Evolutionary conservation across 176 grass and related monocot species (phyloP).

Genomic region (Coix lacrymajobi): DNA sequence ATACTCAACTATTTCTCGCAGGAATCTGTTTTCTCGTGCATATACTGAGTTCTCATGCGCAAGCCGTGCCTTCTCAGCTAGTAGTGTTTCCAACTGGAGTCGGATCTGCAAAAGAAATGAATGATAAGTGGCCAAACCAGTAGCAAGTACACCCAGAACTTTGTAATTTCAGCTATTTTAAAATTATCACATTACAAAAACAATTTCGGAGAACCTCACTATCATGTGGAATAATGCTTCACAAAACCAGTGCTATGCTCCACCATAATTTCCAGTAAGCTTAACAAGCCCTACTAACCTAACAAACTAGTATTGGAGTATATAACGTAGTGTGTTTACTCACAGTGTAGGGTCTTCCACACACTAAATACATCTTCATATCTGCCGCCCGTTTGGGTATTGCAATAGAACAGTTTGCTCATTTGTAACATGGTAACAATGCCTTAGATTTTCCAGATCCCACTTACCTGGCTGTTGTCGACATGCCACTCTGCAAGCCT

Average conservation of each 20-base stretch:
- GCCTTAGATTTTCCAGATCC: too few species aligned
- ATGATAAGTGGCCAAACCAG: neutral
- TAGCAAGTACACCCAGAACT: neutral
- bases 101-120: slow-evolving; percentile 60
- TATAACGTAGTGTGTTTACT: too few species aligned
- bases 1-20: slow-evolving; percentile 94
- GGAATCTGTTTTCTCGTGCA: slow-evolving; percentile 94
- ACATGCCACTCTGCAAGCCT: too few species aligned
- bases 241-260: neutral
- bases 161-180: neutral
- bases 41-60: slow-evolving; percentile 90
- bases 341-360: too few species aligned
- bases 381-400: too few species aligned
- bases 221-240: too few species aligned
- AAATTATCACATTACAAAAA: neutral
- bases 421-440: too few species aligned
- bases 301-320: neutral
- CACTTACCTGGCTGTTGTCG: too few species aligned
- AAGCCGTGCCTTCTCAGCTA: slow-evolving; percentile 83
- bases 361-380: too few species aligned
- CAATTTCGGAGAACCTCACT: neutral
- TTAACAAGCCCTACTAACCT: neutral
- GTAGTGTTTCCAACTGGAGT: slow-evolving; percentile 81
- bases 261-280: neutral
- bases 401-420: too few species aligned